A percentile compares a stretch with the other conserved stretches of the same genome.
Conservation (phyloP, 2,329 filamentous ascomycete genomes). For the Penicillium sp. region DNA sequence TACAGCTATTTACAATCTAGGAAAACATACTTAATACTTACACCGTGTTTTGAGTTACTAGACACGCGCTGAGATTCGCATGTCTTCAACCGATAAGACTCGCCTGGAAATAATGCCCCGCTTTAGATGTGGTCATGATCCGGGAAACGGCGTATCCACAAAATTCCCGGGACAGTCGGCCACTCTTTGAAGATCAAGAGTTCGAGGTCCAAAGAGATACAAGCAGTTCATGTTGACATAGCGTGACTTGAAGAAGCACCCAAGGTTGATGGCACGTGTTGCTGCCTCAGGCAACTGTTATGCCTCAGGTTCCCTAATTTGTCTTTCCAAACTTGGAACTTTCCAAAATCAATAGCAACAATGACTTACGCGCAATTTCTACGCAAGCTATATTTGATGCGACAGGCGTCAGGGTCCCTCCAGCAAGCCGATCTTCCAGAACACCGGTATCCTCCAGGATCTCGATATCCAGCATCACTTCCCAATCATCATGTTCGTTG, state of each 20-base stretch:
- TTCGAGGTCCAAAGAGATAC: not conserved
- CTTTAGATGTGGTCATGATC: slow-evolving; percentile 7
- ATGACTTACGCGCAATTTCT: not conserved
- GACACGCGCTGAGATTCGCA: slow-evolving; percentile 1
- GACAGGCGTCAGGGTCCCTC: not conserved
- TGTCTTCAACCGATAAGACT: slow-evolving; percentile 1
- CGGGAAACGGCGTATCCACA: not conserved
- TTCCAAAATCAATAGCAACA: too few species aligned
- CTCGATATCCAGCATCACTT: not conserved
- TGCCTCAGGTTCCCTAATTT: not conserved
- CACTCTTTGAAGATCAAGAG: not conserved
- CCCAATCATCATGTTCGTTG: not conserved
- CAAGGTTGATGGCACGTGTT: slow-evolving; percentile 10
- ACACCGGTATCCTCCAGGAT: not conserved
- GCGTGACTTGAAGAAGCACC: not conserved
- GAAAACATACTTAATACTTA: not conserved
- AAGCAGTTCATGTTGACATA: not conserved
- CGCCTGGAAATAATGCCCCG: slow-evolving; percentile 8
- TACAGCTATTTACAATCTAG: not conserved
- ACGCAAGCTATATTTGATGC: not conserved
- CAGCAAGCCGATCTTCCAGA: not conserved
- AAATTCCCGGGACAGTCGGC: not conserved
- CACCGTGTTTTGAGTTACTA: not conserved
- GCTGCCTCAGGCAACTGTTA: slow-evolving; percentile 4
- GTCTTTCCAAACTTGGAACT: not conserved